Conservation (phyloP, 2,329 filamentous ascomycete genomes). For the Aspergillus fumigatus region DNA sequence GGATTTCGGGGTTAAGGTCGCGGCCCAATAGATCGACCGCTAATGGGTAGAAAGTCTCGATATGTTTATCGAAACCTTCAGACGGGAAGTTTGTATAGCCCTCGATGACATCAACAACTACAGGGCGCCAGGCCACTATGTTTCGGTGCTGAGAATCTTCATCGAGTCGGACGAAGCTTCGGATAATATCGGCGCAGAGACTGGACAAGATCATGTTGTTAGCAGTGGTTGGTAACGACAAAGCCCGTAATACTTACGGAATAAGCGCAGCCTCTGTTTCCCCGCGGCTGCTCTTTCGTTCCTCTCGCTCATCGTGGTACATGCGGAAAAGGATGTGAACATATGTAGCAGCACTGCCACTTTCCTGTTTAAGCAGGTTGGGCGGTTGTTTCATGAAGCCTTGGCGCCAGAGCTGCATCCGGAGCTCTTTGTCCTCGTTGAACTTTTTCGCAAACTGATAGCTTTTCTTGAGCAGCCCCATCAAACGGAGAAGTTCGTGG, state of each 20-base stretch:
- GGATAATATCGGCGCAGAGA: constrained; percentile 89
- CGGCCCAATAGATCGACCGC: constrained; percentile 76
- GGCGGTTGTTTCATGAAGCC: constrained; percentile 99
- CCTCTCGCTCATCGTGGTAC: constrained; percentile 85
- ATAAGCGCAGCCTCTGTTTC: constrained; percentile 91
- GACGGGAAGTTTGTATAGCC: constrained; percentile 82
- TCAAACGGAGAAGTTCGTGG: constrained; percentile 79
- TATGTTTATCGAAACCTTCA: constrained; percentile 72
- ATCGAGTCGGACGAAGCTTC: constrained; percentile 77
- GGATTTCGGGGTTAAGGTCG: constrained; percentile 75
- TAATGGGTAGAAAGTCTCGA: constrained; percentile 80
- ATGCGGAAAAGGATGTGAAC: constrained; percentile 94
- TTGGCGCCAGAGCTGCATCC: constrained; percentile 91
- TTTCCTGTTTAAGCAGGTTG: constrained; percentile 95
- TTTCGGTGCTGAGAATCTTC: constrained; percentile 97
- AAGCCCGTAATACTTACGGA: constrained; percentile 49
- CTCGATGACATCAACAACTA: constrained; percentile 94
- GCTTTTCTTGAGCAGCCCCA: constrained; percentile 90
- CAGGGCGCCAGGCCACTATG: constrained; percentile 93
- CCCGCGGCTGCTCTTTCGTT: constrained; percentile 70
- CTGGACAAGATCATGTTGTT: constrained; percentile 27
- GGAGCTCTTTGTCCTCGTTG: constrained; percentile 94
- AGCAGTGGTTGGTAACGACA: constrained; percentile 9
- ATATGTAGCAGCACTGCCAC: constrained; percentile 86
- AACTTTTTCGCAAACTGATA: constrained; percentile 97